Percentiles rank a stretch among this genome's conserved stretches.
phyloP scores from a whole-genome alignment of 1,139 yeast species.

The Candida sp. region DNA sequence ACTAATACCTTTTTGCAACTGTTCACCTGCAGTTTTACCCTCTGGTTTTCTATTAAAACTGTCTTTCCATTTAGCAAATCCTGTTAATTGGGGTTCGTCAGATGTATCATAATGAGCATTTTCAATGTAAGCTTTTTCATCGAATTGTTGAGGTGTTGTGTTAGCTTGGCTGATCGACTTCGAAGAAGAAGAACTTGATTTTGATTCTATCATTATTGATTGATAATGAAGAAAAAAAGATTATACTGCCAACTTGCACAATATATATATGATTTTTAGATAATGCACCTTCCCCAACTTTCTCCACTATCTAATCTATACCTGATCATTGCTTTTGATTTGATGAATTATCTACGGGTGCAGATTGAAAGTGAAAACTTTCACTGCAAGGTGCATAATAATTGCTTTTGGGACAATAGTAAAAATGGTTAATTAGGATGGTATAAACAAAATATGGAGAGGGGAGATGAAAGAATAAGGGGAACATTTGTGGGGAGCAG shows the following conservation, averaged over 20 bases:
- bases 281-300: not conserved
- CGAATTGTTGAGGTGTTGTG: not conserved
- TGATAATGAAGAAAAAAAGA: too few species aligned
- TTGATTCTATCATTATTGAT: not conserved
- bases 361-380: too few species aligned
- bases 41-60: slow-evolving; percentile 18
- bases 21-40: slow-evolving; percentile 21
- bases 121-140: not conserved
- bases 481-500: too few species aligned
- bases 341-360: too few species aligned
- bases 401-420: too few species aligned
- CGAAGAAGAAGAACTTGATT: not conserved
- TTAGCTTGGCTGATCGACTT: not conserved
- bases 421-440: too few species aligned
- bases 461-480: too few species aligned
- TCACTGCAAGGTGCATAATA: too few species aligned
- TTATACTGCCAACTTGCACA: too few species aligned
- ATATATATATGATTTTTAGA: too few species aligned
- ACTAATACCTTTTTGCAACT: slow-evolving; percentile 28
- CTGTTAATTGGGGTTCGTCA: slow-evolving; percentile 7
- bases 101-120: slow-evolving; percentile 12
- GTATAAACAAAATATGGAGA: too few species aligned
- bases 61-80: slow-evolving; percentile 25
- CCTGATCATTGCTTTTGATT: too few species aligned
- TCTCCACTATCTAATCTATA: not conserved